These are phyloP conservation scores for Sechiopsis laciniata DNA, from an alignment of 306 rosid genomes.

Conservation along the genomic window DNA sequence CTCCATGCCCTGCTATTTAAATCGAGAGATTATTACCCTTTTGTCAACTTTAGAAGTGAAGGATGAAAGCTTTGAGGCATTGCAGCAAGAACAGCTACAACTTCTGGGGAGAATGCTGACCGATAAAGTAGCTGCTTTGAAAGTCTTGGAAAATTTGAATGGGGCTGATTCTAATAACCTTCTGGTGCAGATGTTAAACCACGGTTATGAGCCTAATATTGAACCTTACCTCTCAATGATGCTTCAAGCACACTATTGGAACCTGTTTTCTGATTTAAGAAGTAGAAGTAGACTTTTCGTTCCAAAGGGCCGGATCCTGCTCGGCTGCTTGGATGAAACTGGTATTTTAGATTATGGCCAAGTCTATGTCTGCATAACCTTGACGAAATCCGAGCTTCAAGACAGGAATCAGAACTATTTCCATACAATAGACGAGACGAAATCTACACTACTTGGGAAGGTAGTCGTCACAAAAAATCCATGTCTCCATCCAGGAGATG, in stretches of 20 bases:
- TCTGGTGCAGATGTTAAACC: conserved; percentile 71
- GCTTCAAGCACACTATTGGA: conserved; percentile 65
- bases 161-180: conserved; percentile 55
- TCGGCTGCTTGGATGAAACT: conserved; percentile 90
- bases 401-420: conserved; percentile 46
- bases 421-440: conserved; percentile 50
- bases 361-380: conserved; percentile 57
- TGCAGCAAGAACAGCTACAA: conserved; percentile 65
- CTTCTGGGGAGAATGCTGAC: conserved; percentile 62
- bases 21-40: conserved; percentile 75
- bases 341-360: conserved; percentile 77
- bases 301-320: conserved; percentile 70
- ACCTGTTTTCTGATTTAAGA: conserved; percentile 68
- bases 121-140: conserved; percentile 51
- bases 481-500: conserved; percentile 93
- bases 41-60: conserved; percentile 70
- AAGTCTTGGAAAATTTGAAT: conserved; percentile 52
- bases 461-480: conserved; percentile 86
- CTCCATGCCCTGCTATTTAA: conserved; percentile 83
- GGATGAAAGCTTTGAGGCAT: conserved; percentile 61
- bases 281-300: conserved; percentile 65
- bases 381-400: conserved; percentile 50
- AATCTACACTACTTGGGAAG: conserved; percentile 56
- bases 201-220: conserved; percentile 61
- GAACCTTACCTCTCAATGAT: conserved; percentile 91